Percentiles rank a stretch among this genome's conserved stretches.
These are phyloP conservation scores for Barnettozyma botsteinii DNA, from an alignment of 805 yeast species.

Conservation along the genomic window DNA sequence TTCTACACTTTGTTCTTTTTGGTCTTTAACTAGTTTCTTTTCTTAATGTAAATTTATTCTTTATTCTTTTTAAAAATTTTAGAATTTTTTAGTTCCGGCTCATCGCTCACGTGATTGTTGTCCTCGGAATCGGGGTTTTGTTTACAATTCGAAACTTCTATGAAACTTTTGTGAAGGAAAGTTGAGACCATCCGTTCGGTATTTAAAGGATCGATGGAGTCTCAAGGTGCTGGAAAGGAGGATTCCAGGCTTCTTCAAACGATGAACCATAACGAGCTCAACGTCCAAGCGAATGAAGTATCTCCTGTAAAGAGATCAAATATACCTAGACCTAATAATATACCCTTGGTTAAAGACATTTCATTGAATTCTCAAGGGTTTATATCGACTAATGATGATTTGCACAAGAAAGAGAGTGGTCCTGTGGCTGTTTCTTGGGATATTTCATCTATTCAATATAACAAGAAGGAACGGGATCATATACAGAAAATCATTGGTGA, in stretches of 20 bases:
- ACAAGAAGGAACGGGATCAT: background rate
- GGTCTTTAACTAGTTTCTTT: too few relatives aligned
- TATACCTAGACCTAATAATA: conserved; percentile 2
- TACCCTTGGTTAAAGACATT: too few relatives aligned
- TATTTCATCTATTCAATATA: background rate
- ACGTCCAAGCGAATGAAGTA: background rate
- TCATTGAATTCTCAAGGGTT: background rate
- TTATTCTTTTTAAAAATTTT: too few relatives aligned
- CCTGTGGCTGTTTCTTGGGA: too few relatives aligned
- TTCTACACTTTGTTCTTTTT: too few relatives aligned
- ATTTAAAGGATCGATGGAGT: too few relatives aligned
- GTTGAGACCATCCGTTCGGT: too few relatives aligned
- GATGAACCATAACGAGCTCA: background rate
- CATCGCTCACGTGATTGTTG: conserved; percentile 6
- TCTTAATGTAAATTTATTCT: too few relatives aligned
- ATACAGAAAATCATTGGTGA: conserved; percentile 1
- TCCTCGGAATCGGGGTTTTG: conserved; percentile 2
- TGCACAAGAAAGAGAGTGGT: too few relatives aligned
- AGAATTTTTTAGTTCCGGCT: conserved; percentile 4
- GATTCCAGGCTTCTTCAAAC: background rate
- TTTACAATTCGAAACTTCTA: conserved; percentile 2
- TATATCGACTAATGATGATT: too few relatives aligned
- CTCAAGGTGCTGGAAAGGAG: background rate
- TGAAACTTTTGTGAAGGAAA: background rate
- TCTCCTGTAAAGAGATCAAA: conserved; percentile 1